Percentiles rank a stretch among this genome's conserved stretches.
phyloP scores from a whole-genome alignment of 2,329 filamentous ascomycete genomes.

The Penicillium sclerotigenum region DNA sequence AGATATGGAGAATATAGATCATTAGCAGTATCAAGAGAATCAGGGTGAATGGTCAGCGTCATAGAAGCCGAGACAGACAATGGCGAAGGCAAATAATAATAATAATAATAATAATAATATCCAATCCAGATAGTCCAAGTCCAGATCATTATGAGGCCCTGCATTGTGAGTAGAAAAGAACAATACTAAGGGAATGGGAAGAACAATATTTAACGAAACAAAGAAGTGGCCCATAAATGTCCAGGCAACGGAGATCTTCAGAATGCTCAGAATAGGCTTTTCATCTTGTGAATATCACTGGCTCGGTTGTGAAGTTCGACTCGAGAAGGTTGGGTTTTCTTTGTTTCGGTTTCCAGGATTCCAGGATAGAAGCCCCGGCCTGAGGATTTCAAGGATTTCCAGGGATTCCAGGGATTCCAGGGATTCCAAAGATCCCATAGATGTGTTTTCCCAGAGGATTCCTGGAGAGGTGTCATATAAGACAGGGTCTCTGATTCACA shows the following conservation, averaged over 20 bases:
- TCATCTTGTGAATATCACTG: not conserved
- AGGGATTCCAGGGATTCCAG: not conserved
- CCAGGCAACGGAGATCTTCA: not conserved
- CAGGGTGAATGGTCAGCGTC: slow-evolving; percentile 9
- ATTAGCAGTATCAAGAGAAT: not conserved
- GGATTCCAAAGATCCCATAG: not conserved
- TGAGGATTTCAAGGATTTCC: not conserved
- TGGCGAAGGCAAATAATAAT: slow-evolving; percentile 16
- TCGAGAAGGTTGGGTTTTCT: not conserved
- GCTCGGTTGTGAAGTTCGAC: not conserved
- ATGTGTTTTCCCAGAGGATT: not conserved
- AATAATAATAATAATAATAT: not conserved
- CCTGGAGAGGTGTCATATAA: not conserved
- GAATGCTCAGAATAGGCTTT: not conserved
- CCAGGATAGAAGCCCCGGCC: not conserved
- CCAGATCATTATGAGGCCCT: not conserved
- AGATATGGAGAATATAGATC: not conserved
- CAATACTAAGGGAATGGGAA: slow-evolving; percentile 23
- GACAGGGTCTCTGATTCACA: not conserved
- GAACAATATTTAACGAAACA: slow-evolving; percentile 28
- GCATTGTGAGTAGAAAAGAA: slow-evolving; percentile 15
- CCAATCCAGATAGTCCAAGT: not conserved
- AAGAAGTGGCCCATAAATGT: not conserved
- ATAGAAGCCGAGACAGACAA: slow-evolving; percentile 31
- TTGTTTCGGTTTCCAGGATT: not conserved